These are phyloP conservation scores for Agastache rugosa DNA, from an alignment of 257 asterid species.

Conservation along the genomic window DNA sequence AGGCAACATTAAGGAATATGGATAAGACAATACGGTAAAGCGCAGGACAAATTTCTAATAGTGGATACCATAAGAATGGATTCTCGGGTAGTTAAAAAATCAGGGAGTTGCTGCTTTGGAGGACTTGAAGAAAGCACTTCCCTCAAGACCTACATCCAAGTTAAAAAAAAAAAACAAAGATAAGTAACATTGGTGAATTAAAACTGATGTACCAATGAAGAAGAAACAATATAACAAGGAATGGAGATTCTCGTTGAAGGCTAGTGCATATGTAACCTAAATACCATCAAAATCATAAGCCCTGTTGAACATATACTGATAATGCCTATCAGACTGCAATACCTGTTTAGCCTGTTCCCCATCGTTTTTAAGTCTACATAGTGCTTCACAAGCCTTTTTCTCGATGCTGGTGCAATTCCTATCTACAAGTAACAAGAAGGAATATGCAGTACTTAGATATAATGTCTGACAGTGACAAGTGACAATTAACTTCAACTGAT, in stretches of 20 bases:
- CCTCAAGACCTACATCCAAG: conserved; percentile 60
- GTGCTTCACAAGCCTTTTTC: conserved; percentile 81
- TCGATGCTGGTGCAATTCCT: conserved; percentile 62
- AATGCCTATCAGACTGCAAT: conserved; percentile 22
- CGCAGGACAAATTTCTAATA: conserved; percentile 18
- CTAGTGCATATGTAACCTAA: conserved; percentile 2
- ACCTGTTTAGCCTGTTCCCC: conserved; percentile 93
- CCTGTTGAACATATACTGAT: conserved; percentile 15
- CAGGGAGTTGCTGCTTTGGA: conserved; percentile 58
- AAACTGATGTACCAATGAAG: conserved; percentile 9
- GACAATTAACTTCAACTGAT: neutral
- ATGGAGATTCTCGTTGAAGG: conserved; percentile 14
- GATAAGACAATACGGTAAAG: conserved; percentile 16
- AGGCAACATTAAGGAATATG: conserved; percentile 5
- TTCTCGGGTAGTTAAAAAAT: conserved; percentile 73
- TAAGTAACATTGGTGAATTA: conserved; percentile 16
- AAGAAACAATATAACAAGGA: conserved; percentile 17
- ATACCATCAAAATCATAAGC: conserved; percentile 21
- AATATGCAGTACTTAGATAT: conserved; percentile 27
- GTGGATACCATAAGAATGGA: conserved; percentile 78
- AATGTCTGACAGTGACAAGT: conserved; percentile 2
- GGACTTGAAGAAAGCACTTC: conserved; percentile 76
- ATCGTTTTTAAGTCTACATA: conserved; percentile 68
- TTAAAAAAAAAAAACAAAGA: conserved; percentile 4
- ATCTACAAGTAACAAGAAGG: conserved; percentile 52